Percentiles rank a stretch among this genome's conserved stretches.
Evolutionary conservation across 176 grass and related monocot species (phyloP).

Genomic region (Oryza glaberrima): DNA sequence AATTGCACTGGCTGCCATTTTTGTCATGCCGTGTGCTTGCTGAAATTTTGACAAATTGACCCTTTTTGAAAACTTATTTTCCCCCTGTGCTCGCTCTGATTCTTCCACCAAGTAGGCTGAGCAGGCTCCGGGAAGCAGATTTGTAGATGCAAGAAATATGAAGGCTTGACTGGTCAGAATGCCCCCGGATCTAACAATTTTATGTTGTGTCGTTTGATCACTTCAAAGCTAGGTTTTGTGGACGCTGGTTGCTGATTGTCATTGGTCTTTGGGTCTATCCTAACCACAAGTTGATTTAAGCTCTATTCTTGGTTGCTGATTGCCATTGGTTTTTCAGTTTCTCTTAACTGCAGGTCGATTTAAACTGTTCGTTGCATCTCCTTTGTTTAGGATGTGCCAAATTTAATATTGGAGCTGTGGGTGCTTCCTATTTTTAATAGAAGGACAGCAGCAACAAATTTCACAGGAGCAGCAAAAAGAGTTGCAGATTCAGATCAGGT

Average conservation of each 20-base stretch:
- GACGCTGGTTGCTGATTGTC: neutral
- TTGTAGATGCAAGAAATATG: conserved; percentile 42
- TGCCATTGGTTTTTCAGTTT: neutral
- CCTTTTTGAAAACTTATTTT: neutral
- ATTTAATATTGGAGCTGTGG: neutral
- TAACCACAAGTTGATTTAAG: neutral
- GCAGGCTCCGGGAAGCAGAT: conserved; percentile 31
- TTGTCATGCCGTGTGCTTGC: neutral
- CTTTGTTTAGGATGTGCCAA: neutral
- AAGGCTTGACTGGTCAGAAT: conserved; percentile 33
- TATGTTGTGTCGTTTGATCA: neutral
- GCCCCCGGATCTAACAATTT: neutral
- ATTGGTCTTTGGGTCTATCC: neutral
- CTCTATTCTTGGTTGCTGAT: neutral
- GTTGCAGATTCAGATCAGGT: too few relatives aligned
- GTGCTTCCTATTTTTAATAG: neutral
- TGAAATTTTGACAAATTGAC: neutral
- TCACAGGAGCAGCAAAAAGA: too few relatives aligned
- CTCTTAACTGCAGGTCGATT: neutral
- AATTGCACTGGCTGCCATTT: neutral
- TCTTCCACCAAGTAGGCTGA: conserved; percentile 7
- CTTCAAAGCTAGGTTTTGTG: neutral
- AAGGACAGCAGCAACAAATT: neutral
- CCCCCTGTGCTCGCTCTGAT: neutral
- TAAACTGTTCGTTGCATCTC: neutral